phyloP scores from a whole-genome alignment of 352 stramenopile species.

The Phytophthora melonis region DNA sequence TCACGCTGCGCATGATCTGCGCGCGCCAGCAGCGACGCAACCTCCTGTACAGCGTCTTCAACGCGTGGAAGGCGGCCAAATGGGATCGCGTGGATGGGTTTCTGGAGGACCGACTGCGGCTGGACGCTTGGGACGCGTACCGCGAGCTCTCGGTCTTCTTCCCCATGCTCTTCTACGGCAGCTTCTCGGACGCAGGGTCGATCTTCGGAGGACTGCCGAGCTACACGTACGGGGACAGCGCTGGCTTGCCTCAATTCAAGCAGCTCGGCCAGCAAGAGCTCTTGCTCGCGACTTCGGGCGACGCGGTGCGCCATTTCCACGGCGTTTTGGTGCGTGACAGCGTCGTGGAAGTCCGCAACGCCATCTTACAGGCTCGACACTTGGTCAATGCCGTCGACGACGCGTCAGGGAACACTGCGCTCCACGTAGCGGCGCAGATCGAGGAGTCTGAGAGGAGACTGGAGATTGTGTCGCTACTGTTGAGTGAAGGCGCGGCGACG shows the following conservation, averaged over 20 bases:
- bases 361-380: constrained; percentile 55
- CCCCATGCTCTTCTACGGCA: constrained; percentile 72
- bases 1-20: constrained; percentile 59
- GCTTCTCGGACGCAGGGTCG: constrained; percentile 59
- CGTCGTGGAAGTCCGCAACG: constrained; percentile 63
- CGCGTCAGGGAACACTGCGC: constrained; percentile 59
- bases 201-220: constrained; percentile 66
- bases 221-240: constrained; percentile 15
- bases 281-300: constrained; percentile 13
- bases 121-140: constrained; percentile 72
- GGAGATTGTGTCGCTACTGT: constrained; percentile 54
- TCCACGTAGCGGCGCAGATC: constrained; percentile 63
- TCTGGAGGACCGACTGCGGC: constrained; percentile 59
- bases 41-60: constrained; percentile 61
- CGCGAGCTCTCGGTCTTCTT: constrained; percentile 60
- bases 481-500: constrained; percentile 66
- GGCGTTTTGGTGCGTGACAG: constrained; percentile 52
- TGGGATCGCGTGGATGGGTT: constrained; percentile 71
- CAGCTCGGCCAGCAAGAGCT: constrained; percentile 25
- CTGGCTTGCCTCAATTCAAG: not conserved
- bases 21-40: constrained; percentile 42
- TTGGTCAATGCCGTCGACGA: constrained; percentile 67
- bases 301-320: constrained; percentile 59
- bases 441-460: constrained; percentile 59
- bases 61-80: constrained; percentile 67